phyloP scores from a whole-genome alignment of 306 rosid species.

The Fragaria iinumae region DNA sequence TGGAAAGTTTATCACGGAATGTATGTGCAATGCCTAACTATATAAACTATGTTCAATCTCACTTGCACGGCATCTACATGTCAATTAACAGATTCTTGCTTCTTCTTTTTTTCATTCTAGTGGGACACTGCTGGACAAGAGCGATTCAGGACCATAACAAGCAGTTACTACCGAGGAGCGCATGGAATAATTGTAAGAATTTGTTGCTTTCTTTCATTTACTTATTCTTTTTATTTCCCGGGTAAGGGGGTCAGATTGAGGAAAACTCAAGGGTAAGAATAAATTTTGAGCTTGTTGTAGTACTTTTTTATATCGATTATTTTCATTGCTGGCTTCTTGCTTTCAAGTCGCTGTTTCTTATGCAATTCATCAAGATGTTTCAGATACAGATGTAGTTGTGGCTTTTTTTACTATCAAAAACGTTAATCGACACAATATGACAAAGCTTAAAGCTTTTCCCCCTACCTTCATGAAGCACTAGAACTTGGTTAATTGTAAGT shows the following conservation, averaged over 20 bases:
- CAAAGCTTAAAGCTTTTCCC: not conserved
- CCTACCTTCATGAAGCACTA: not conserved
- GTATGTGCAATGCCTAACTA: not conserved
- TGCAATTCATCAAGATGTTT: not conserved
- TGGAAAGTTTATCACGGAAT: not conserved
- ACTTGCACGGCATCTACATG: not conserved
- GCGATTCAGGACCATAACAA: conserved; percentile 96
- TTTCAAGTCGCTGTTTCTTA: not conserved
- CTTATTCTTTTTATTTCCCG: not conserved
- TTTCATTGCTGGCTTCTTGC: not conserved
- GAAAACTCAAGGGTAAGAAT: not conserved
- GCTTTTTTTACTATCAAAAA: not conserved
- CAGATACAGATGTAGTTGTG: not conserved
- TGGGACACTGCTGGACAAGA: conserved; percentile 99
- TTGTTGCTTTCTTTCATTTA: not conserved
- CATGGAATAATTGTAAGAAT: conserved; percentile 88
- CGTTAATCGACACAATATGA: not conserved
- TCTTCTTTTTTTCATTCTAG: conserved; percentile 35
- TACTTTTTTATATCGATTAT: not conserved
- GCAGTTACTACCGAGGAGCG: conserved; percentile 98
- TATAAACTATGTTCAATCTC: not conserved
- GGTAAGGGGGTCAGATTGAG: not conserved
- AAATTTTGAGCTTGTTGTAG: not conserved
- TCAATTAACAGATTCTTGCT: conserved; percentile 10
- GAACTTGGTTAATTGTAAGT: not conserved